phyloP scores from a whole-genome alignment of 176 grass and related monocot genomes.

The Puya raimondii region DNA sequence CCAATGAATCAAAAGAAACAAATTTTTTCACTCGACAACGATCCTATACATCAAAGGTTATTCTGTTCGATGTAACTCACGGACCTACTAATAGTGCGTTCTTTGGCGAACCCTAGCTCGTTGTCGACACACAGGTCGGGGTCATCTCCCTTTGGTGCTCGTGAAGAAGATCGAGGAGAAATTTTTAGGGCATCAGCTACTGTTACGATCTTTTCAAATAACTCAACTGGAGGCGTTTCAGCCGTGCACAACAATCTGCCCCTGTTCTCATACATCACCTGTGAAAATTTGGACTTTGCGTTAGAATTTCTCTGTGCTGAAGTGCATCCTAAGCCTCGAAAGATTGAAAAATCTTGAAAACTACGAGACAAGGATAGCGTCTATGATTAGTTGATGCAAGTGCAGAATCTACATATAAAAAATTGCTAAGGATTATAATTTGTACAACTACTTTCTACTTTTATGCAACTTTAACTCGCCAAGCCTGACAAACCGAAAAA shows the following conservation, averaged over 20 bases:
- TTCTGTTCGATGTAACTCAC: neutral
- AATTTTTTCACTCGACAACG: neutral
- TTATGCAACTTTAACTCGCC: no score
- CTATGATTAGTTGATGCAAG: no score
- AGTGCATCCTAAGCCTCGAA: neutral
- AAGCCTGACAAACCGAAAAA: no score
- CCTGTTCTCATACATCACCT: constrained; percentile 96
- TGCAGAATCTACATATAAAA: no score
- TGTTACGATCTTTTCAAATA: constrained; percentile 64
- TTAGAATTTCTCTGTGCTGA: no score
- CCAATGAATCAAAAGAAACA: neutral
- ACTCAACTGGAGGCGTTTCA: constrained; percentile 48
- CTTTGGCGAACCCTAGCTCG: constrained; percentile 88
- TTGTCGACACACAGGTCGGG: constrained; percentile 85
- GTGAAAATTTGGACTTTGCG: constrained; percentile 9
- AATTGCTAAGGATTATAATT: no score
- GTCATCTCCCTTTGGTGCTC: constrained; percentile 48
- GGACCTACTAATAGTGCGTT: constrained; percentile 91
- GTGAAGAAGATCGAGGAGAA: constrained; percentile 45
- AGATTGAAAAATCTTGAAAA: neutral
- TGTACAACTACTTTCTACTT: no score
- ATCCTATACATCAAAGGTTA: neutral
- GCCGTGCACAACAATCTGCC: constrained; percentile 80
- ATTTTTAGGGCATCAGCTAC: constrained; percentile 46
- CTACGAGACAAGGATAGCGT: neutral